Conservation (phyloP, 768 basidiomycete species). For the Leccinum variicolor region DNA sequence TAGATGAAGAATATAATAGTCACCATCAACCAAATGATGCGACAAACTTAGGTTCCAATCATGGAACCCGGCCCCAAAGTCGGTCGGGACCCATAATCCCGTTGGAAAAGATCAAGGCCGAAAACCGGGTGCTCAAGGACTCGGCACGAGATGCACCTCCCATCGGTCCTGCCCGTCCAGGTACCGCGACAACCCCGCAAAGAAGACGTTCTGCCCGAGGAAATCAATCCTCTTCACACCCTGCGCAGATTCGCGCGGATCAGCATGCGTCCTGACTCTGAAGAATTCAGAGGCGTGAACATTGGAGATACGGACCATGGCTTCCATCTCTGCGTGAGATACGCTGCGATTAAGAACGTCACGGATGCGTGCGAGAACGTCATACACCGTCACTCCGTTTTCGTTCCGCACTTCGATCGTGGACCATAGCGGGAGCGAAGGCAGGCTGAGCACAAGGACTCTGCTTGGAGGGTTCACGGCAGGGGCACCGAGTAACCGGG, state of each 20-base stretch:
- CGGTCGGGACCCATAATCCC: constrained; percentile 11
- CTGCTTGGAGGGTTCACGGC: constrained; percentile 22
- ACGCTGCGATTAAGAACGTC: constrained; percentile 27
- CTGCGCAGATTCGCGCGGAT: constrained; percentile 36
- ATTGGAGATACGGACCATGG: constrained; percentile 21
- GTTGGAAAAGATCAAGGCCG: not conserved
- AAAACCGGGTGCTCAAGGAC: constrained; percentile 7
- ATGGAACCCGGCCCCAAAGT: constrained; percentile 8
- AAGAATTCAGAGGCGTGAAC: constrained; percentile 27
- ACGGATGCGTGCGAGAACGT: constrained; percentile 27
- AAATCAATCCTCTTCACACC: constrained; percentile 40
- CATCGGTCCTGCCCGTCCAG: constrained; percentile 27
- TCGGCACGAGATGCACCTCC: constrained; percentile 25
- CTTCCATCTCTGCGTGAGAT: constrained; percentile 22
- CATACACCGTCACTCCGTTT: constrained; percentile 25
- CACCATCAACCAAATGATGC: not conserved
- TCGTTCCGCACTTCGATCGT: constrained; percentile 30
- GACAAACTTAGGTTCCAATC: constrained; percentile 9
- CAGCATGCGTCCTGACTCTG: constrained; percentile 25
- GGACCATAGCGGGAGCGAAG: constrained; percentile 25
- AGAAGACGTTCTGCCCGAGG: constrained; percentile 30
- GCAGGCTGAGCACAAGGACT: constrained; percentile 17
- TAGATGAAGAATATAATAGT: constrained; percentile 20
- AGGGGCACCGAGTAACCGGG: constrained; percentile 15
- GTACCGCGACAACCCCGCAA: constrained; percentile 30